Percentiles rank a stretch among this genome's conserved stretches.
phyloP scores from a whole-genome alignment of 2,329 filamentous ascomycete species.

The Aspergillus pseudoviridinutans region DNA sequence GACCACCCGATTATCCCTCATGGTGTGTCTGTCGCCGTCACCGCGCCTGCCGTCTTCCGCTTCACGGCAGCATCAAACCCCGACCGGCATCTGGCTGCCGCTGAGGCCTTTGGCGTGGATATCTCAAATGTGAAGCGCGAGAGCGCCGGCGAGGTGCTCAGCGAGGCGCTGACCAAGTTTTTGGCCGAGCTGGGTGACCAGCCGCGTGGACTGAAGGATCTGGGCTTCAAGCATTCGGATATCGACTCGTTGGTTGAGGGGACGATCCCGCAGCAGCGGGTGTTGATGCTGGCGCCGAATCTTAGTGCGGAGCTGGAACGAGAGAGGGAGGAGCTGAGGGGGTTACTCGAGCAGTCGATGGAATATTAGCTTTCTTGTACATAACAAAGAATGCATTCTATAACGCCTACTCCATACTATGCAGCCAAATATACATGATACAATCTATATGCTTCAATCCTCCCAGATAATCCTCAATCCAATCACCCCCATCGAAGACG shows the following conservation, averaged over 20 bases:
- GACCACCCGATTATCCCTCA: conserved; percentile 81
- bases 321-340: conserved; percentile 68
- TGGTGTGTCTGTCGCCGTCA: conserved; percentile 91
- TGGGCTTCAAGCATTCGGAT: conserved; percentile 75
- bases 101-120: conserved; percentile 87
- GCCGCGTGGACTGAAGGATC: conserved; percentile 74
- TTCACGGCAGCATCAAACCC: conserved; percentile 92
- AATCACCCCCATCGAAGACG: conserved; percentile 32
- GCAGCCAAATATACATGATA: too few species aligned
- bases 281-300: conserved; percentile 85
- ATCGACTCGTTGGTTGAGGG: conserved; percentile 86
- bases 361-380: conserved; percentile 40
- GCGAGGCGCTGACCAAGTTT: conserved; percentile 78
- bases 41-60: conserved; percentile 86
- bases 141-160: conserved; percentile 81
- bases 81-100: conserved; percentile 82
- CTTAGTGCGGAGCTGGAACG: conserved; percentile 65
- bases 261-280: conserved; percentile 85
- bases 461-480: conserved; percentile 17
- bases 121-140: conserved; percentile 82
- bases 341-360: conserved; percentile 63
- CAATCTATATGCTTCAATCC: too few species aligned
- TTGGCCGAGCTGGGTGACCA: conserved; percentile 82
- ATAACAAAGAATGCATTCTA: too few species aligned
- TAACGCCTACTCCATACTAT: too few species aligned